These are phyloP conservation scores for Auxenochlorella pyrenoidosa DNA, from an alignment of 139 green algal species.

Conservation along the genomic window DNA sequence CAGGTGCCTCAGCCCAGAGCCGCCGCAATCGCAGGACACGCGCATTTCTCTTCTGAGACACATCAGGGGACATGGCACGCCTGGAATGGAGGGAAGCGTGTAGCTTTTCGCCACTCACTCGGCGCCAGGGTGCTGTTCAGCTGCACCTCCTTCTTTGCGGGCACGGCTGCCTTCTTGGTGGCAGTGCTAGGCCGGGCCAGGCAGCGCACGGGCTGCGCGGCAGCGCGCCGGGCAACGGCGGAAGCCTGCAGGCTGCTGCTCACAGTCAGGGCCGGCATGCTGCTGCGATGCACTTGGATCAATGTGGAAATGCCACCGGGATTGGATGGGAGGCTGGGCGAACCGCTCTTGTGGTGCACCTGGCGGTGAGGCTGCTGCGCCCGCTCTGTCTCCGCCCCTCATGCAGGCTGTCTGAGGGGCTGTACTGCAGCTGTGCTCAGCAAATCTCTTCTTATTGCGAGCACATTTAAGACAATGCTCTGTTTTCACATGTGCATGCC, in stretches of 20 bases:
- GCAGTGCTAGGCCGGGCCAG: not conserved
- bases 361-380: too few relatives aligned
- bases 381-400: too few relatives aligned
- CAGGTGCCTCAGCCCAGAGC: not conserved
- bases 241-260: not conserved
- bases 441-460: too few relatives aligned
- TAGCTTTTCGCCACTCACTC: not conserved
- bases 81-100: not conserved
- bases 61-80: rapidly evolving
- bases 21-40: not conserved
- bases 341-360: too few relatives aligned
- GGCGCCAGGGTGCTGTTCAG: slow-evolving; percentile 5
- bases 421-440: too few relatives aligned
- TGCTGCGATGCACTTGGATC: too few relatives aligned
- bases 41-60: not conserved
- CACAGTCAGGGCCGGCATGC: too few relatives aligned
- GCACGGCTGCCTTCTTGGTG: not conserved
- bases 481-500: too few relatives aligned
- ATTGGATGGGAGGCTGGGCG: too few relatives aligned
- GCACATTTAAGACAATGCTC: too few relatives aligned
- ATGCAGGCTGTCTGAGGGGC: too few relatives aligned
- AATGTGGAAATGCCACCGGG: too few relatives aligned
- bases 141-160: slow-evolving; percentile 20
- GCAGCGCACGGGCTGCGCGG: not conserved
- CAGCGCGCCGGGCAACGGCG: not conserved